phyloP scores from a whole-genome alignment of 352 stramenopile species.

The Phytophthora tentaculata region DNA sequence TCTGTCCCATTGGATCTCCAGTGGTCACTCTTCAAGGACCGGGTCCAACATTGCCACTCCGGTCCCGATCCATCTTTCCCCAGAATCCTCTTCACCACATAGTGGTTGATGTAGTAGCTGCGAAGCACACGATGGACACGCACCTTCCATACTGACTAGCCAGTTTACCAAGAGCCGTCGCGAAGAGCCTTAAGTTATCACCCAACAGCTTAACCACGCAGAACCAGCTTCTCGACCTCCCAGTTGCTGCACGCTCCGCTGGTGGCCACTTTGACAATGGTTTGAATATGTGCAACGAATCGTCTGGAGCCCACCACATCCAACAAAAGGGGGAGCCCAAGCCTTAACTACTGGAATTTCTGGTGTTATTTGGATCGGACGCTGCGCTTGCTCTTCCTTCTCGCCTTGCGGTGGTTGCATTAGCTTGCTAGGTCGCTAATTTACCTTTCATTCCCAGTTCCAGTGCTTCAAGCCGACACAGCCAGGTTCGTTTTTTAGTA shows the following conservation, averaged over 20 bases:
- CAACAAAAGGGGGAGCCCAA: slow-evolving; percentile 1
- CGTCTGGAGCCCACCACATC: slow-evolving; percentile 6
- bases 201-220: background rate
- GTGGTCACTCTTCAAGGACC: no score
- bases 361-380: background rate
- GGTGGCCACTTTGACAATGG: slow-evolving; percentile 1
- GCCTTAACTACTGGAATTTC: slow-evolving; percentile 3
- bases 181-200: background rate
- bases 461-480: slow-evolving; percentile 12
- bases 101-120: background rate
- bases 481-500: slow-evolving; percentile 4
- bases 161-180: background rate
- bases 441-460: slow-evolving; percentile 6
- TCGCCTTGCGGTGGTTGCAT: no score
- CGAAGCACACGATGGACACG: background rate
- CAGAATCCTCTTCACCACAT: background rate
- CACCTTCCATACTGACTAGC: slow-evolving; percentile 1
- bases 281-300: slow-evolving; percentile 7
- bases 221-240: background rate
- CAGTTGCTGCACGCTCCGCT: background rate
- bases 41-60: background rate
- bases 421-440: background rate
- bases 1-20: background rate
- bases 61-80: background rate
- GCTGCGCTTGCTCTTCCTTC: background rate